These are phyloP conservation scores for Wickerhamomyces sp. DNA, from an alignment of 1,139 yeast genomes.

Conservation along the genomic window DNA sequence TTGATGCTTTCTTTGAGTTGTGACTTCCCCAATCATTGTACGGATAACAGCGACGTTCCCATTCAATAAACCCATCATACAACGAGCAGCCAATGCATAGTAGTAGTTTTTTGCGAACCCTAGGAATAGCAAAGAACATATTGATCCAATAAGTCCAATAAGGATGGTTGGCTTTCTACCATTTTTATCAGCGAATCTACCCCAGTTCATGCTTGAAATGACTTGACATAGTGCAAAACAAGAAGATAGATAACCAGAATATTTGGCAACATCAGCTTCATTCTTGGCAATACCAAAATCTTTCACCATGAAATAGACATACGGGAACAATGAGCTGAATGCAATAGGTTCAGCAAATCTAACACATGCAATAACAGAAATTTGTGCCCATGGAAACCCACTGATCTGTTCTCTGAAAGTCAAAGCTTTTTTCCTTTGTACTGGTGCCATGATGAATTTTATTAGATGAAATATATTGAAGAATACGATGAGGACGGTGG, in stretches of 20 bases:
- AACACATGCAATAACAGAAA: slow-evolving; percentile 39
- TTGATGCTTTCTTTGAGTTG: slow-evolving; percentile 49
- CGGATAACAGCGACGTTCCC: slow-evolving; percentile 59
- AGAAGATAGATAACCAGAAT: slow-evolving; percentile 55
- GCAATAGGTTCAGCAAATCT: slow-evolving; percentile 59
- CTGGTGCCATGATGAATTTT: no score
- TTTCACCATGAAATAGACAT: slow-evolving; percentile 57
- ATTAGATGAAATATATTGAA: no score
- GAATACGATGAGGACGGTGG: no score
- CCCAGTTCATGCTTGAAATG: slow-evolving; percentile 55
- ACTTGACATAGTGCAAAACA: slow-evolving; percentile 50
- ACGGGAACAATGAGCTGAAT: slow-evolving; percentile 58
- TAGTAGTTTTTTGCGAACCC: slow-evolving; percentile 48
- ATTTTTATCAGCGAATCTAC: slow-evolving; percentile 43
- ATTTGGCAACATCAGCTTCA: slow-evolving; percentile 49
- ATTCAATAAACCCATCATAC: slow-evolving; percentile 49
- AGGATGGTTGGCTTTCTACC: slow-evolving; percentile 53
- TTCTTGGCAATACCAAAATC: slow-evolving; percentile 47
- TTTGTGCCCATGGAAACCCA: slow-evolving; percentile 45
- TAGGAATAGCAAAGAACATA: slow-evolving; percentile 41
- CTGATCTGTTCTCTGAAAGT: slow-evolving; percentile 17
- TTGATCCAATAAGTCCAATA: slow-evolving; percentile 47
- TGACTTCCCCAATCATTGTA: slow-evolving; percentile 55
- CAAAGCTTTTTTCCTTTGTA: no score
- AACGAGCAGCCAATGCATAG: slow-evolving; percentile 47